These are phyloP conservation scores for Aspergillus uvarum DNA, from an alignment of 2,329 filamentous ascomycete genomes.

Conservation along the genomic window DNA sequence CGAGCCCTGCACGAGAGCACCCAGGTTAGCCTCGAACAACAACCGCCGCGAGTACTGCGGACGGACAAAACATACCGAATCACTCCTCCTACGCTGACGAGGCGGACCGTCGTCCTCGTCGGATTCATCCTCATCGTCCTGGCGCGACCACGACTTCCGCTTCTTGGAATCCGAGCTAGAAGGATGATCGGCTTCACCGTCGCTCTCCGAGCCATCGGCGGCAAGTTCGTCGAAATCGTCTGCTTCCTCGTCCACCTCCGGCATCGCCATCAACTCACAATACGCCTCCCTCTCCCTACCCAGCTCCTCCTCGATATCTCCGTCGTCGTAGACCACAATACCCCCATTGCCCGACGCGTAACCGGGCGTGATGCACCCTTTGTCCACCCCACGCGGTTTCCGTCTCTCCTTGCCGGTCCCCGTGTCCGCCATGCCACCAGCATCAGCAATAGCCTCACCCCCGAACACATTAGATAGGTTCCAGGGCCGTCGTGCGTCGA, in stretches of 20 bases:
- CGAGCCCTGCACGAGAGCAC: constrained; percentile 29
- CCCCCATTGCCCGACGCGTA: constrained; percentile 82
- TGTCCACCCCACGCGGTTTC: constrained; percentile 65
- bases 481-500: constrained; percentile 90
- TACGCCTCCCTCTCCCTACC: constrained; percentile 75
- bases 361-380: constrained; percentile 67
- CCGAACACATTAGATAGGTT: constrained; percentile 93
- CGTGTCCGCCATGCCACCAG: constrained; percentile 51
- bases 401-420: constrained; percentile 44
- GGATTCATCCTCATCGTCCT: constrained; percentile 64
- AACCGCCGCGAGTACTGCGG: not conserved
- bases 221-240: constrained; percentile 56
- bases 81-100: constrained; percentile 77
- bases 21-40: constrained; percentile 15
- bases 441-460: constrained; percentile 58
- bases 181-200: constrained; percentile 54
- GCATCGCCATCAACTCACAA: constrained; percentile 84
- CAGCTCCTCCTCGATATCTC: constrained; percentile 86
- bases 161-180: constrained; percentile 56
- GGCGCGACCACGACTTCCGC: constrained; percentile 75
- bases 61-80: constrained; percentile 61
- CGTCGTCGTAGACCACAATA: constrained; percentile 92
- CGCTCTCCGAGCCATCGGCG: constrained; percentile 54
- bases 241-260: constrained; percentile 75
- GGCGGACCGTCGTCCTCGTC: constrained; percentile 75